Conservation (phyloP, 2,329 filamentous ascomycete genomes). For the Aspergillus ibericus region DNA sequence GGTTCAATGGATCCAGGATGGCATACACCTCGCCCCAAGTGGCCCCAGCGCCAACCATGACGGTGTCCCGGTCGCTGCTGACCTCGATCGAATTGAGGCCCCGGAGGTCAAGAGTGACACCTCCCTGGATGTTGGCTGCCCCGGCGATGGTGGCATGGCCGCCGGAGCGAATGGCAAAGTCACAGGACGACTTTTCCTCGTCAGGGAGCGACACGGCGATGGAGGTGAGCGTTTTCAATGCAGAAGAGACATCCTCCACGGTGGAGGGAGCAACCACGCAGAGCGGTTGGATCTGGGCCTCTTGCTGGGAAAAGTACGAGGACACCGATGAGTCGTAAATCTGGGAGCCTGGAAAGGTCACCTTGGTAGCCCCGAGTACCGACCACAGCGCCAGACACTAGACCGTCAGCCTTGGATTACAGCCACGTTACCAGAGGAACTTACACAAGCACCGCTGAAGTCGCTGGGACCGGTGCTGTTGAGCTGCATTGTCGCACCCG, state of each 20-base stretch:
- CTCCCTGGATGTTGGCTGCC: conserved; percentile 13
- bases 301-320: conserved; percentile 18
- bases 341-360: conserved; percentile 6
- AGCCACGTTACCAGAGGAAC: background rate
- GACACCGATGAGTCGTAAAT: conserved; percentile 7
- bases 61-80: background rate
- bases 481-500: background rate
- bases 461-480: background rate
- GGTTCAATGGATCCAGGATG: conserved; percentile 15
- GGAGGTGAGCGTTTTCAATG: conserved; percentile 2
- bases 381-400: conserved; percentile 20
- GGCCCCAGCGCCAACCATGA: conserved; percentile 10
- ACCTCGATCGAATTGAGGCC: conserved; percentile 14
- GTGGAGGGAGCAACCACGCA: conserved; percentile 23
- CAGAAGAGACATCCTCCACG: conserved; percentile 18
- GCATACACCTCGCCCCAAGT: conserved; percentile 18
- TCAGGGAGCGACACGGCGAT: background rate
- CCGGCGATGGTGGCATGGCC: conserved; percentile 14
- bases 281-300: conserved; percentile 13
- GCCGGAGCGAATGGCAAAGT: conserved; percentile 19
- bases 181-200: background rate
- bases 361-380: background rate
- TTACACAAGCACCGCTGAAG: background rate
- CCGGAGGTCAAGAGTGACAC: conserved; percentile 18
- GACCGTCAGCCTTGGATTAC: conserved; percentile 8